Conservation (phyloP, 2,329 filamentous ascomycete genomes). For the Aureobasidium pullulans region DNA sequence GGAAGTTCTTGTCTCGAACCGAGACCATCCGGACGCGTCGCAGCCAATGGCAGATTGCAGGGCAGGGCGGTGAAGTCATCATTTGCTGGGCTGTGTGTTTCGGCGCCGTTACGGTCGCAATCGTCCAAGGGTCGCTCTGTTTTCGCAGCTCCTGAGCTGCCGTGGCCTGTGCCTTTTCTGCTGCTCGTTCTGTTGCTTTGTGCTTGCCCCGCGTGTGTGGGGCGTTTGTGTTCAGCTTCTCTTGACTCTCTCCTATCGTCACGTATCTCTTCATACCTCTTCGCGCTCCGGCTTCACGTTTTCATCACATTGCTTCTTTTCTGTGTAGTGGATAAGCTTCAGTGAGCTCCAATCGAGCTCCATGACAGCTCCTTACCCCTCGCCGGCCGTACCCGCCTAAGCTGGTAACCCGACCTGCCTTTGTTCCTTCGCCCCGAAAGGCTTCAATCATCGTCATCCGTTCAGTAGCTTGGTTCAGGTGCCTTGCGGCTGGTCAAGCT, state of each 20-base stretch:
- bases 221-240: constrained; percentile 8
- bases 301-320: constrained; percentile 4
- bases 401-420: background rate
- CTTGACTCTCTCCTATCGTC: constrained; percentile 7
- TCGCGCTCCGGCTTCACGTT: background rate
- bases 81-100: constrained; percentile 5
- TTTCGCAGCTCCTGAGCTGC: constrained; percentile 5
- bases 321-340: constrained; percentile 6
- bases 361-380: constrained; percentile 12
- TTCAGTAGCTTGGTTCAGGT: constrained; percentile 10
- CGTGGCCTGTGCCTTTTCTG: constrained; percentile 9
- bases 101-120: constrained; percentile 11
- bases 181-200: background rate
- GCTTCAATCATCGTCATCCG: constrained; percentile 10
- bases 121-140: background rate
- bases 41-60: constrained; percentile 6
- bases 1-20: background rate
- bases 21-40: background rate
- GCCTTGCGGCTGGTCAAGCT: constrained; percentile 11
- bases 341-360: constrained; percentile 13
- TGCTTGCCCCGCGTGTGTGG: constrained; percentile 12
- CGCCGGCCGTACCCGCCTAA: background rate
- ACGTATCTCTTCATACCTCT: constrained; percentile 3
- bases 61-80: constrained; percentile 8
- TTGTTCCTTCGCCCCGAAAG: constrained; percentile 10